Base-by-base conservation (phyloP, 805 yeast species). In the Wickerhamomyces ciferrii region DNA sequence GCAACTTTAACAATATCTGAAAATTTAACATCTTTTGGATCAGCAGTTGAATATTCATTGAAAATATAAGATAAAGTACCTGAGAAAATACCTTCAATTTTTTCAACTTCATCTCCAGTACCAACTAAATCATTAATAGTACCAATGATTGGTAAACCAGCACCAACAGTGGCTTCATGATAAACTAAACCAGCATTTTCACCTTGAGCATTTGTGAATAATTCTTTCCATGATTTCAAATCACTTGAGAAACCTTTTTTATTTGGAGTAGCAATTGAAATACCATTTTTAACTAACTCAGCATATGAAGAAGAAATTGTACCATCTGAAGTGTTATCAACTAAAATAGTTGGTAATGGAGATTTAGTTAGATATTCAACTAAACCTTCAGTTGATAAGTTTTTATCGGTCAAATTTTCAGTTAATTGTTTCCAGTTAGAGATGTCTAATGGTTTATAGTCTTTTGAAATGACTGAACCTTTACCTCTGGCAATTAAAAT, bases 131-230 rank as follows among this genome's bases (percentile, higher is more conserved):
- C 99, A 62, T 83, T 87, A 61, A 94, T 72, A 43, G 97, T 86
- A 42, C 89, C 84, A 58, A 94, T 83, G 51, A 94, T 81, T 49
- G 99, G 99, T 65, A 94, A 76, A 48, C 98, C 99, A 39, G 99
- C 99, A 62, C 98, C 98, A 48, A 94, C 98, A 8, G 97, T 89
- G 43, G 99, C 96, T 75, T 94, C 99, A 63, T 94, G 99, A 75
- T 90, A 92, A 40, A 90, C 96, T 52, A 92, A 74, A 43, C 82
- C 83, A 41, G 76, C 73, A 34, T 72, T 70, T 41, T 77, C 74
- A 36, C 71, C 68, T 35, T 72, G 75, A 32, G 85, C 76, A 43
- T 68, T 67, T 32, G 65, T 61, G 58, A 87, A 87, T 46, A 94
- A 80, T 43, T 76, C 74, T 47, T 87, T 78, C 97, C 98, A 94